Conservation (phyloP, 352 stramenopile species). For the Globisporangium recalcitrans region DNA sequence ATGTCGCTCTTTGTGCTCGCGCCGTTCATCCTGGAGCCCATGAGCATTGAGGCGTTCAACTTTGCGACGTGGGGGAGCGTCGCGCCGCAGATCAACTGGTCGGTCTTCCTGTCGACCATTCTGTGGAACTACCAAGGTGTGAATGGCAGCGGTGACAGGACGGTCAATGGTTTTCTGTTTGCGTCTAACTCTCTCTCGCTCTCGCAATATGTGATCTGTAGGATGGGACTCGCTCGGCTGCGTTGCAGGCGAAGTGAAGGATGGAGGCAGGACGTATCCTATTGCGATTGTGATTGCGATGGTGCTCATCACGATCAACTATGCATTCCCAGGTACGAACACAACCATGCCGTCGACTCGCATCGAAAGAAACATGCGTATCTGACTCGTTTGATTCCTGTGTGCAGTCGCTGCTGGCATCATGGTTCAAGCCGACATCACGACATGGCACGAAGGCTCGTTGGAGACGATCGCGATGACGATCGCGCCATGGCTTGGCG, state of each 20-base stretch:
- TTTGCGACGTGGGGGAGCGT: conserved; percentile 65
- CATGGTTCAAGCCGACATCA: conserved; percentile 71
- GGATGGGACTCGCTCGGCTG: conserved; percentile 82
- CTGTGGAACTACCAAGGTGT: conserved; percentile 84
- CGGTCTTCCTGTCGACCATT: conserved; percentile 81
- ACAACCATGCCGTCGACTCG: not conserved
- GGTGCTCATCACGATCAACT: conserved; percentile 81
- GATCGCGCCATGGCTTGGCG: conserved; percentile 64
- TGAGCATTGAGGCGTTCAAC: conserved; percentile 72
- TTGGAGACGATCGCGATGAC: conserved; percentile 75
- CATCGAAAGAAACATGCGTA: not conserved
- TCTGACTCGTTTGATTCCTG: not conserved
- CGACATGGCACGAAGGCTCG: conserved; percentile 64
- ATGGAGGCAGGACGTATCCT: conserved; percentile 74
- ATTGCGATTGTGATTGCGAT: conserved; percentile 81
- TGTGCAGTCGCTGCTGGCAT: conserved; percentile 57
- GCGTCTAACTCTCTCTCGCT: too few species aligned
- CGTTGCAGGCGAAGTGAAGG: conserved; percentile 81
- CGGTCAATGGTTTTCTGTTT: too few species aligned
- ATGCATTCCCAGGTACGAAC: conserved; percentile 60
- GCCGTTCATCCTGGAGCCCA: conserved; percentile 70
- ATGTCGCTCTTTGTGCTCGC: conserved; percentile 83
- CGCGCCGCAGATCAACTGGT: conserved; percentile 72
- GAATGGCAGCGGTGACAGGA: too few species aligned
- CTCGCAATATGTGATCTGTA: conserved; percentile 10